These are phyloP conservation scores for Leccinum olivaceoglutinosum DNA, from an alignment of 1,284 basidiomycete genomes.

Conservation along the genomic window DNA sequence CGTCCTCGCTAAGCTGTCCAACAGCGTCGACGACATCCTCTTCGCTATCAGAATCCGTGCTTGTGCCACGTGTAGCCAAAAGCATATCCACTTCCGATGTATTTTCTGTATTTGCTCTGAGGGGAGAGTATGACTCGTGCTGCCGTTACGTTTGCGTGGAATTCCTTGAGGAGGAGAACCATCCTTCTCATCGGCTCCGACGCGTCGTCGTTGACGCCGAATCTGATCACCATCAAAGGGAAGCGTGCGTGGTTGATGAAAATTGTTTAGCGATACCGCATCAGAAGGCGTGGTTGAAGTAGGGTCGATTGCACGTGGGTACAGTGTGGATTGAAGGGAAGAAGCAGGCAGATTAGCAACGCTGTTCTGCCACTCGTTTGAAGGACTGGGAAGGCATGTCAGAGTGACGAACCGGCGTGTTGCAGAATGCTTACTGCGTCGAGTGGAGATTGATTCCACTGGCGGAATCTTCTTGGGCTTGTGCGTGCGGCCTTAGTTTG, in stretches of 20 bases:
- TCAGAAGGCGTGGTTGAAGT: constrained; percentile 7
- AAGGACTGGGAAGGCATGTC: constrained; percentile 44
- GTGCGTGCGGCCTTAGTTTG: constrained; percentile 24
- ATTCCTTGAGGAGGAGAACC: constrained; percentile 7
- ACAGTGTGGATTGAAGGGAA: constrained; percentile 11
- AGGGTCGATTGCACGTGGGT: constrained; percentile 2
- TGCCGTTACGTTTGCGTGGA: constrained; percentile 9
- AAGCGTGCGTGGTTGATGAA: constrained; percentile 9
- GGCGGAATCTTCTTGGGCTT: constrained; percentile 22
- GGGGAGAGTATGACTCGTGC: constrained; percentile 17
- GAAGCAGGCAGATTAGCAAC: constrained; percentile 42
- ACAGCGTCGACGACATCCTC: constrained; percentile 65
- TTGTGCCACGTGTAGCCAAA: constrained; percentile 26
- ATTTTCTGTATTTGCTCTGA: constrained; percentile 3
- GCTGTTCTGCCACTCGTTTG: constrained; percentile 75
- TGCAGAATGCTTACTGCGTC: constrained; percentile 45
- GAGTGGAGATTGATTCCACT: constrained; percentile 32
- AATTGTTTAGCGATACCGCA: constrained; percentile 14
- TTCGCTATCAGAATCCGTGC: constrained; percentile 35
- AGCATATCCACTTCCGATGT: constrained; percentile 19
- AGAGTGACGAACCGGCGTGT: background rate
- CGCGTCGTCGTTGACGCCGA: constrained; percentile 23
- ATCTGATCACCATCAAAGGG: constrained; percentile 18
- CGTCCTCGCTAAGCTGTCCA: constrained; percentile 81
- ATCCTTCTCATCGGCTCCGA: constrained; percentile 4